Percentiles rank a stretch among this genome's conserved stretches.
Evolutionary conservation across 495 filamentous ascomycete species (phyloP).

Genomic region (Glutinoglossum americanum): DNA sequence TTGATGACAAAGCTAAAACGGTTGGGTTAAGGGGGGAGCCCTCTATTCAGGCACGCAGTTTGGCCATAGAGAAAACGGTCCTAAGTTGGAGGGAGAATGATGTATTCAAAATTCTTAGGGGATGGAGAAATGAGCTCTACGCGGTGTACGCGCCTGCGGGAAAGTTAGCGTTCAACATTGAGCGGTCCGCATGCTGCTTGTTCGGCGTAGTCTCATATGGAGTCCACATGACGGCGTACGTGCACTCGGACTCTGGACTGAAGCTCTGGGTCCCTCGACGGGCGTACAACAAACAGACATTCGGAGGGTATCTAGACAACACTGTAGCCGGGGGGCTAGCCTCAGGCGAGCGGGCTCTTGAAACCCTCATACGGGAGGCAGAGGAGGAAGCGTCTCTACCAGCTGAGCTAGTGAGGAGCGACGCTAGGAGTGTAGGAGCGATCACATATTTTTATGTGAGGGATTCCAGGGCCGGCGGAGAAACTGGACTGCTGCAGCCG

Average conservation of each 20-base stretch:
- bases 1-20: constrained; percentile 2
- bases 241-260: constrained; percentile 34
- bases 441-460: constrained; percentile 76
- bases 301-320: constrained; percentile 78
- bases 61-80: constrained; percentile 2
- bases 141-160: constrained; percentile 46
- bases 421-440: constrained; percentile 36
- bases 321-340: constrained; percentile 80
- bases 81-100: constrained; percentile 36
- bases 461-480: constrained; percentile 57
- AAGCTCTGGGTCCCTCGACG: constrained; percentile 72
- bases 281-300: constrained; percentile 58
- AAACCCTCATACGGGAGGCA: constrained; percentile 66
- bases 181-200: constrained; percentile 56
- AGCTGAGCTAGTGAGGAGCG: constrained; percentile 38
- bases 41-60: background rate
- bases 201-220: constrained; percentile 79
- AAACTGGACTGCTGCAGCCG: constrained; percentile 70
- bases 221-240: constrained; percentile 69
- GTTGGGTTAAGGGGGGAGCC: background rate
- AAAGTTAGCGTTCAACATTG: constrained; percentile 51
- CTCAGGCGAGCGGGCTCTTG: constrained; percentile 51
- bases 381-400: constrained; percentile 80
- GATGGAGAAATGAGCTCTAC: constrained; percentile 83
- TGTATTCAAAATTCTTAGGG: constrained; percentile 48